Evolutionary conservation across 2,329 filamentous ascomycete genomes (phyloP).

Genomic region (Botrytis tulipae): DNA sequence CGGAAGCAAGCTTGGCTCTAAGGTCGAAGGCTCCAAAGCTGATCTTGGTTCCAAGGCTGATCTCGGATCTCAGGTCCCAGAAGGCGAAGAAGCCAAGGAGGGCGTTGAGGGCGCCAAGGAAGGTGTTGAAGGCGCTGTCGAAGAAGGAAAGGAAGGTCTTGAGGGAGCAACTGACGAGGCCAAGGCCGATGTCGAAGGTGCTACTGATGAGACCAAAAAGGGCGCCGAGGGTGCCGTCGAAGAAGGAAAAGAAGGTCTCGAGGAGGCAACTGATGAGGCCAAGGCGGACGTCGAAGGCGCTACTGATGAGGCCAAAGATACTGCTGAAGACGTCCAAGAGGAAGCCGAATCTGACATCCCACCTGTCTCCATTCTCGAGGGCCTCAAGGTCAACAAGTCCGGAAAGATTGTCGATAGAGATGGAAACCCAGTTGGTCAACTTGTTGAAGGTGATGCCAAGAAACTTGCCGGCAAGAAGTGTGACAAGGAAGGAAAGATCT

Average conservation of each 20-base stretch:
- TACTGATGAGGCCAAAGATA: slow-evolving; percentile 40
- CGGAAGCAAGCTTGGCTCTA: slow-evolving; percentile 11
- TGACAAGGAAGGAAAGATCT: slow-evolving; percentile 68
- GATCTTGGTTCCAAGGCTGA: slow-evolving; percentile 7
- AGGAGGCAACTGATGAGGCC: slow-evolving; percentile 35
- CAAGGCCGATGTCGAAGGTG: slow-evolving; percentile 33
- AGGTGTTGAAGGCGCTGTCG: slow-evolving; percentile 28
- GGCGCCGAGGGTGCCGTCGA: too few species aligned
- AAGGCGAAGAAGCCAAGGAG: slow-evolving; percentile 40
- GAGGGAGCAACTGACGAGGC: slow-evolving; percentile 35
- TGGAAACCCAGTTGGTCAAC: slow-evolving; percentile 49
- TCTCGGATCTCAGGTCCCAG: slow-evolving; percentile 11
- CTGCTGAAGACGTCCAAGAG: slow-evolving; percentile 43
- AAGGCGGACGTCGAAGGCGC: slow-evolving; percentile 33
- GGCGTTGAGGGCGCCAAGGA: slow-evolving; percentile 35
- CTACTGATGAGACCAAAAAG: slow-evolving; percentile 44
- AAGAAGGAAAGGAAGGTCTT: background rate
- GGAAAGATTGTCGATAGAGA: slow-evolving; percentile 54
- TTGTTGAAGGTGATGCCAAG: slow-evolving; percentile 64
- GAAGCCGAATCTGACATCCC: slow-evolving; percentile 48
- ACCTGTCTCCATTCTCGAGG: slow-evolving; percentile 45
- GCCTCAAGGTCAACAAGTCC: slow-evolving; percentile 54
- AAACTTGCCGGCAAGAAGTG: slow-evolving; percentile 62
- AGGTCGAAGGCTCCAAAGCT: background rate
- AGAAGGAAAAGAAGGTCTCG: background rate